These are phyloP conservation scores for Heracleum sosnowskyi DNA, from an alignment of 129 eudicot species.

Conservation along the genomic window DNA sequence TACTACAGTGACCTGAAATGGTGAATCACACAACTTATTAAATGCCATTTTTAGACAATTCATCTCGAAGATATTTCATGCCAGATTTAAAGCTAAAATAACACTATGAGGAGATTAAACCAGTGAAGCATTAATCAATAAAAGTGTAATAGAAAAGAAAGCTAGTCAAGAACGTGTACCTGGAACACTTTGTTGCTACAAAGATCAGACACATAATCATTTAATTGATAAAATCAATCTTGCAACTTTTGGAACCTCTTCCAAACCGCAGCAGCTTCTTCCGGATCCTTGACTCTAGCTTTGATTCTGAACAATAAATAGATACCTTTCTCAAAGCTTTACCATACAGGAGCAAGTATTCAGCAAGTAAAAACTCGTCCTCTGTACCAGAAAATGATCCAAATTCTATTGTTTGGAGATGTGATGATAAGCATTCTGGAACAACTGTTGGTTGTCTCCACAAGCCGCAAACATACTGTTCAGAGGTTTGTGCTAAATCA, in stretches of 20 bases:
- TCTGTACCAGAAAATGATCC: background rate
- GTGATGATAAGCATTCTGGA: conserved; percentile 1
- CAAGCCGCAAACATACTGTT: too few species aligned
- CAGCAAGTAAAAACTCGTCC: background rate
- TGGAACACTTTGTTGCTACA: background rate
- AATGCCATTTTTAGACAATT: too few species aligned
- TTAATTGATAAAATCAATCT: background rate
- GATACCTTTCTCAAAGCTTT: background rate
- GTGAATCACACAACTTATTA: too few species aligned
- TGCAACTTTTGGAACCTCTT: background rate
- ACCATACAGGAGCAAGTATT: background rate
- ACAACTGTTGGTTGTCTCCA: background rate
- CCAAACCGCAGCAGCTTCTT: background rate
- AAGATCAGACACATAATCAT: background rate
- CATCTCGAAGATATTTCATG: too few species aligned
- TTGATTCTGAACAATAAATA: background rate
- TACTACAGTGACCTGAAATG: background rate
- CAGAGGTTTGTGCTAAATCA: too few species aligned
- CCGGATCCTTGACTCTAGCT: background rate
- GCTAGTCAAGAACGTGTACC: background rate
- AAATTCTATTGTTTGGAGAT: background rate
- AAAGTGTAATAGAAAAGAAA: background rate
- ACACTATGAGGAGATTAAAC: background rate
- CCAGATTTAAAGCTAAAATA: background rate
- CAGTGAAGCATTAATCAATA: background rate